Evolutionary conservation across 768 basidiomycete genomes (phyloP).

Genomic region (Lenzites betulinus): DNA sequence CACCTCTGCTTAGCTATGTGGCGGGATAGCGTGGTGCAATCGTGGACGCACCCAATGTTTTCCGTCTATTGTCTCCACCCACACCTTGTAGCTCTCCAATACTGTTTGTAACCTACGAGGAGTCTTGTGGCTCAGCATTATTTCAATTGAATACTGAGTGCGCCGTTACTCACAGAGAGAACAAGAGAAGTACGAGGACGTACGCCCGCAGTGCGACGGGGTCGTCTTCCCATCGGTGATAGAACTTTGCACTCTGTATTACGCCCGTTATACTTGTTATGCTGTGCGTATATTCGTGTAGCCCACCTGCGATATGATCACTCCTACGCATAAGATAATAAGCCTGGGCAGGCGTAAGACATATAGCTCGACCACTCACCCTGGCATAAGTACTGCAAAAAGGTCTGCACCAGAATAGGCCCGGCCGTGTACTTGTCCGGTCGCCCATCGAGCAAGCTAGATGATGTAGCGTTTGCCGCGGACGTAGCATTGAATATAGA

Average conservation of each 20-base stretch:
- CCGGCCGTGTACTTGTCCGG: slow-evolving; percentile 27
- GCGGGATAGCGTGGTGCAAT: too few species aligned
- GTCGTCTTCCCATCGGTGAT: slow-evolving; percentile 37
- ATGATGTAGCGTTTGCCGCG: neutral
- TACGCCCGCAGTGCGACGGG: slow-evolving; percentile 44
- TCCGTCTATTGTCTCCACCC: slow-evolving; percentile 27
- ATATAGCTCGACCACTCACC: slow-evolving; percentile 9
- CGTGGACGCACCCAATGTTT: slow-evolving; percentile 24
- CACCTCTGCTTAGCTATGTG: too few species aligned
- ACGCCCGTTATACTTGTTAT: neutral
- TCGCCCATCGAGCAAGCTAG: neutral
- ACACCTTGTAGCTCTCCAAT: slow-evolving; percentile 31
- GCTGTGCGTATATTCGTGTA: too few species aligned
- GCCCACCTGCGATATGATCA: slow-evolving; percentile 30
- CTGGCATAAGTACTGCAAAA: slow-evolving; percentile 51
- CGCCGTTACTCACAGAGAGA: slow-evolving; percentile 50
- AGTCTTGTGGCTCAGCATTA: neutral
- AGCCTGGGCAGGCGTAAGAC: neutral
- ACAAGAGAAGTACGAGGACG: slow-evolving; percentile 40
- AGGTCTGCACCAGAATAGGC: slow-evolving; percentile 46
- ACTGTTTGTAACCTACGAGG: slow-evolving; percentile 28
- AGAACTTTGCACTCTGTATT: slow-evolving; percentile 25
- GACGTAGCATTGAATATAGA: too few species aligned
- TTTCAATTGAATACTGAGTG: neutral
- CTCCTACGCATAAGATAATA: neutral